Evolutionary conservation across 2,329 filamentous ascomycete genomes (phyloP), one percentile per base, ranked within the genome.

Genomic region (Colletotrichum gloeosporioides): DNA sequence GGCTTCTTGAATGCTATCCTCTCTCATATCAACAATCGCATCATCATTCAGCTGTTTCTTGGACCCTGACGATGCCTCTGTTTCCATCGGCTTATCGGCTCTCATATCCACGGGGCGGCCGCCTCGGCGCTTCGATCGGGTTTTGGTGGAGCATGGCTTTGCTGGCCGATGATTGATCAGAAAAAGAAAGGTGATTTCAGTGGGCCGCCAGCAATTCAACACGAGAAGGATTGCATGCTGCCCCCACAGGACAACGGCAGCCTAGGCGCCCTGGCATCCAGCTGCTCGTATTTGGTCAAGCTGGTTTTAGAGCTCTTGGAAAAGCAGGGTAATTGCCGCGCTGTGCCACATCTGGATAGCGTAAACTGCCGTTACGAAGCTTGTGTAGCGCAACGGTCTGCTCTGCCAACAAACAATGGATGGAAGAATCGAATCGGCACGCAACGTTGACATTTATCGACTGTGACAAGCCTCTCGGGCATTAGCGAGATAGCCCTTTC

Each of bases 161-260:
- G 18, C 44, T 22, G 44, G 44, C 44, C 9, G n/a, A 49, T 22
- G 44, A 44, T 44, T 44, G 39, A 44, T 44, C 39, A 49, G 44
- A 49, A 49, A 49, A 22, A 62, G 18, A 34, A 62, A 62, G 10
- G 29, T 62, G n/a, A 32, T 32, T 62, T 62, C 12, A 25, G 59
- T 22, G 31, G 59, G 59, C 59, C 59, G 31, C 31, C 32, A 62
- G 27, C 22, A 18, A 22, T 29, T 25, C 29, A 70, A 70, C 68
- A 70, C 68, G 68, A 70, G 68, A 10, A 70, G 57, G 68, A 70
- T 53, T 70, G 68, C 68, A 62, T 18, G n/a, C 25, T 16, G 68
- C 57, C 27, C 25, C 68, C 68, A 70, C 68, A 25, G n/a, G 36
- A 53, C n/a, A 13, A 18, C 25, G 32, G 25, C 29, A n/a, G 55